Base-by-base conservation (phyloP, 768 basidiomycete genomes). In the Xerocomellus chrysenteron region DNA sequence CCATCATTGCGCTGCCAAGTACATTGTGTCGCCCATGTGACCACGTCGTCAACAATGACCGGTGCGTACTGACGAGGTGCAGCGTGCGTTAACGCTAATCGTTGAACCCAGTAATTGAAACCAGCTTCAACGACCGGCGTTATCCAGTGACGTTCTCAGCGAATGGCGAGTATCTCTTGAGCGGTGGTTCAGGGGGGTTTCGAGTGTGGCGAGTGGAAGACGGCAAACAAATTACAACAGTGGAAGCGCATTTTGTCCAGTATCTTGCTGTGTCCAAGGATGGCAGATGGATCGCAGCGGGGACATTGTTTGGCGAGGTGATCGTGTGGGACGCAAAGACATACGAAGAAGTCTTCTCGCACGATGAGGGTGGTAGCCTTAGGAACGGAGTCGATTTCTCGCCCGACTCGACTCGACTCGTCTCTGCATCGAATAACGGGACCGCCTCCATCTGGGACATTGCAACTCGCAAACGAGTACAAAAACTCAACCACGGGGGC, bases 301-400 rank as follows among this genome's bases (percentile, higher is more conserved):
- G 50, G n/a, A 17, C 46, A 26, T 3, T 57, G n/a, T 10, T 16
- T 16, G 21, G n/a, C n/a, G n/a, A n/a, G n/a, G n/a, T n/a, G n/a
- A n/a, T n/a, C n/a, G n/a, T 54, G 1, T 54, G 52, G 52, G 47
- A 57, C 3, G 47, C 41, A 17, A 13, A 45, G 17, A 50, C 52
- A 26, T 33, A 48, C 49, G 21, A 45, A 30, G 16, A n/a, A 4
- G 36, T 50, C 14, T 48, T 41, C 6, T 2, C 1, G 11, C 26
- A 21, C 17, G 26, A 3, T n/a, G n/a, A n/a, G n/a, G n/a, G n/a
- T n/a, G n/a, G n/a, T n/a, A n/a, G n/a, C n/a, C n/a, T n/a, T n/a
- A n/a, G 5, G 21, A 39, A 4, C 7, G 55, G 5, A 0, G 36
- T 59, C 30, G 58, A 59, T 17, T 59, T 56, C 46, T 42, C 54